phyloP scores from a whole-genome alignment of 2,329 filamentous ascomycete species.

The Teratosphaeria zuluensis region DNA sequence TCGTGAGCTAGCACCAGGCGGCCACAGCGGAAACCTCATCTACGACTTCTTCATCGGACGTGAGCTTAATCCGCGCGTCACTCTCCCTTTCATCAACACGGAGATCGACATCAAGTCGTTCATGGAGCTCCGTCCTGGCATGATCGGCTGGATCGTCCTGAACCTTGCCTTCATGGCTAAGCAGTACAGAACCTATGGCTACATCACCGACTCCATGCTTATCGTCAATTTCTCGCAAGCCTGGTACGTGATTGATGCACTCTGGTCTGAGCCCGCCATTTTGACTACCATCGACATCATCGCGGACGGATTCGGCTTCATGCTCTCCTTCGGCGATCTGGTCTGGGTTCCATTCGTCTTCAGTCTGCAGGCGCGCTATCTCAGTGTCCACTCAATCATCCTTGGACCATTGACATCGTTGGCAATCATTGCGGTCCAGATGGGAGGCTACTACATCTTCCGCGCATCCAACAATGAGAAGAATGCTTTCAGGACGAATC shows the following conservation, averaged over 20 bases:
- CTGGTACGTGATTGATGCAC: slow-evolving; percentile 73
- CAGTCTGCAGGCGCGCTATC: slow-evolving; percentile 72
- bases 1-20: slow-evolving; percentile 73
- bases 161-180: slow-evolving; percentile 77
- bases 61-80: slow-evolving; percentile 82
- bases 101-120: slow-evolving; percentile 85
- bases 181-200: slow-evolving; percentile 78
- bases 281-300: slow-evolving; percentile 92
- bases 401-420: slow-evolving; percentile 60
- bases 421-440: slow-evolving; percentile 57
- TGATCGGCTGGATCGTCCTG: slow-evolving; percentile 80
- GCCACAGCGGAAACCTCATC: slow-evolving; percentile 70
- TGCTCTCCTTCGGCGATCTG: slow-evolving; percentile 87
- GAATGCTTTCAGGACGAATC: slow-evolving; percentile 85
- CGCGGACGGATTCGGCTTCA: slow-evolving; percentile 87
- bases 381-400: slow-evolving; percentile 70
- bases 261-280: slow-evolving; percentile 80
- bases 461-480: slow-evolving; percentile 90
- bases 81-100: slow-evolving; percentile 61
- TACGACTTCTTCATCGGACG: slow-evolving; percentile 98
- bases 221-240: slow-evolving; percentile 69
- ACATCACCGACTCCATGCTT: slow-evolving; percentile 75
- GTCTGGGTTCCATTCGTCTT: slow-evolving; percentile 91
- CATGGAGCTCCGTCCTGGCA: slow-evolving; percentile 81
- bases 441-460: slow-evolving; percentile 79